Percentiles rank a stretch among this genome's conserved stretches.
Evolutionary conservation across 2,329 filamentous ascomycete species (phyloP).

Genomic region (Phaeosphaeria sp.): DNA sequence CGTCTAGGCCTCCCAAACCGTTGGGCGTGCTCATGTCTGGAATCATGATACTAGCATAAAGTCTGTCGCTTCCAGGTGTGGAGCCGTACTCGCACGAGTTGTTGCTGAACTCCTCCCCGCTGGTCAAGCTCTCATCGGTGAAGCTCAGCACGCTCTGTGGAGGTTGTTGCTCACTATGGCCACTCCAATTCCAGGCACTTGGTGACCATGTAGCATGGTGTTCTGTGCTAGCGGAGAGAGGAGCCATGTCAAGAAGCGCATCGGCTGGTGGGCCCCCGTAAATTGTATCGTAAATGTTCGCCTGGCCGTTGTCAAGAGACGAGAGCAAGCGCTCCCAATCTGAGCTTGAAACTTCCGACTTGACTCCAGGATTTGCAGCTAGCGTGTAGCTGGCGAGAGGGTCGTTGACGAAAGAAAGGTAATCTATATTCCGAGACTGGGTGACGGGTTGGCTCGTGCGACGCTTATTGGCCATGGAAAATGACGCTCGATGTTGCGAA

Average conservation of each 20-base stretch:
- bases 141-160: conserved; percentile 65
- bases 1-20: conserved; percentile 47
- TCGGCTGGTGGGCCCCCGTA: conserved; percentile 69
- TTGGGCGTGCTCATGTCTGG: conserved; percentile 39
- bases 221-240: conserved; percentile 37
- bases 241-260: conserved; percentile 42
- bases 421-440: conserved; percentile 54
- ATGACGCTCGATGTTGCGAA: conserved; percentile 40
- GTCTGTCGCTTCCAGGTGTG: conserved; percentile 37
- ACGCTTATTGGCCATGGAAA: conserved; percentile 42
- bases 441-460: conserved; percentile 36
- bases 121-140: conserved; percentile 65
- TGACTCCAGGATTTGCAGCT: conserved; percentile 48
- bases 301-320: conserved; percentile 77
- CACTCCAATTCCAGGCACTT: conserved; percentile 43
- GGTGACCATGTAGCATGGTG: conserved; percentile 45
- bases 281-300: conserved; percentile 85
- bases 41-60: conserved; percentile 47
- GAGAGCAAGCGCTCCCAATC: conserved; percentile 86
- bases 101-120: conserved; percentile 54
- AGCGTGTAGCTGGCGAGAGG: conserved; percentile 38
- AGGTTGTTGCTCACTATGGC: conserved; percentile 32
- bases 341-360: conserved; percentile 61
- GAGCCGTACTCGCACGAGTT: conserved; percentile 35
- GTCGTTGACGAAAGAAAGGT: conserved; percentile 54